These are phyloP conservation scores for Magnaporthiopsis poae DNA, from an alignment of 2,329 filamentous ascomycete genomes.

Conservation along the genomic window DNA sequence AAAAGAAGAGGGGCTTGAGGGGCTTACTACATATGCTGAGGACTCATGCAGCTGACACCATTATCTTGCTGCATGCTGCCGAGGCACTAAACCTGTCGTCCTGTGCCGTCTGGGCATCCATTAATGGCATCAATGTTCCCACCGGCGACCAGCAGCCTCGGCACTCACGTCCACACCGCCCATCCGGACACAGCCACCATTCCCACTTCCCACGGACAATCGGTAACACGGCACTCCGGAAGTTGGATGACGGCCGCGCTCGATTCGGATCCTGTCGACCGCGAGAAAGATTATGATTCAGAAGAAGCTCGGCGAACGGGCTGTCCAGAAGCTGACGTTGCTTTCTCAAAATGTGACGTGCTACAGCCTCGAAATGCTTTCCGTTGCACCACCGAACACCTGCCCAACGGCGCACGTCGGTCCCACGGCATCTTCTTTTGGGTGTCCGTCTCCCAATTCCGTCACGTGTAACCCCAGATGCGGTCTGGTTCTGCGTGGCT, in stretches of 20 bases:
- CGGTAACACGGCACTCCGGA: neutral
- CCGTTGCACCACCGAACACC: neutral
- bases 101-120: neutral
- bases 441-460: neutral
- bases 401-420: neutral
- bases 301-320: too few relatives aligned
- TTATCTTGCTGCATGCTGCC: neutral
- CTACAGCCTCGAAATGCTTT: neutral
- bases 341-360: neutral
- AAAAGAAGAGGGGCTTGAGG: too few relatives aligned
- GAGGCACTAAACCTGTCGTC: neutral
- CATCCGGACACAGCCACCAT: neutral
- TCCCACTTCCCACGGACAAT: neutral
- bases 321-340: neutral
- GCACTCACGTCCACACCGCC: neutral
- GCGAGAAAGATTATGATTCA: neutral
- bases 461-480: too few relatives aligned
- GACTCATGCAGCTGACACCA: neutral
- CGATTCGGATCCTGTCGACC: too few relatives aligned
- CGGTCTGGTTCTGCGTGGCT: too few relatives aligned
- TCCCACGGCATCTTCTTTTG: neutral
- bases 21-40: neutral
- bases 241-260: too few relatives aligned
- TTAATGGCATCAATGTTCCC: neutral
- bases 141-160: neutral